Conservation (phyloP, 805 yeast species). For the Phaffomyces thermotolerans region DNA sequence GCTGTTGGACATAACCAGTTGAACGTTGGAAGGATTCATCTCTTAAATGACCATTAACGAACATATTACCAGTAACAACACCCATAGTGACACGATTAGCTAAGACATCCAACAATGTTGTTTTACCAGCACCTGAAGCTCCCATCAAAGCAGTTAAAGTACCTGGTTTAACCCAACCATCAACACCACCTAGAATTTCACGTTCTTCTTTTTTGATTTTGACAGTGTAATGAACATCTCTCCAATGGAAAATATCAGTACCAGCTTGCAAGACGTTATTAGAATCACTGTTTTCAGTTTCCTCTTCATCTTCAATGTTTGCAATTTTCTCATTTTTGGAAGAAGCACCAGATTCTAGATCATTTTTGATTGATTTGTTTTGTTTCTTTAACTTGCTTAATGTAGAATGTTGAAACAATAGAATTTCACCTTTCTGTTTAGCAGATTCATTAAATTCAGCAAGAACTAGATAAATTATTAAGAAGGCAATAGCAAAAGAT, state of each 20-base stretch:
- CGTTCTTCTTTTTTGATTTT: conserved; percentile 54
- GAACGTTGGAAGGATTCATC: conserved; percentile 55
- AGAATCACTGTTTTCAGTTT: conserved; percentile 10
- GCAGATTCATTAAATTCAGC: conserved; percentile 57
- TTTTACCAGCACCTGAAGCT: conserved; percentile 78
- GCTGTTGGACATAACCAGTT: conserved; percentile 63
- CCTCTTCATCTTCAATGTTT: conserved; percentile 7
- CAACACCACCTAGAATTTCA: conserved; percentile 55
- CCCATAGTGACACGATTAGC: conserved; percentile 68
- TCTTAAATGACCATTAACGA: conserved; percentile 56
- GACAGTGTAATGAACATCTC: conserved; percentile 64
- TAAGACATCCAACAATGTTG: conserved; percentile 63
- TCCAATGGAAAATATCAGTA: conserved; percentile 70
- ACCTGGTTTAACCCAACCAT: conserved; percentile 82
- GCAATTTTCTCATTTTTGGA: conserved; percentile 20
- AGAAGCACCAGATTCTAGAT: conserved; percentile 21
- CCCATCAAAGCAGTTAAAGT: conserved; percentile 76
- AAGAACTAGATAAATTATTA: conserved; percentile 42
- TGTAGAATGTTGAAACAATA: conserved; percentile 48
- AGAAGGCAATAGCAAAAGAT: conserved; percentile 49
- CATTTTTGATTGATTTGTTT: conserved; percentile 22
- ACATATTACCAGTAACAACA: conserved; percentile 53
- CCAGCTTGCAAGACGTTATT: conserved; percentile 27
- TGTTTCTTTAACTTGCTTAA: conserved; percentile 41
- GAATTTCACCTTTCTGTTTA: conserved; percentile 63